These are phyloP conservation scores for Lippia alba DNA, from an alignment of 305 asterid species.

Conservation along the genomic window DNA sequence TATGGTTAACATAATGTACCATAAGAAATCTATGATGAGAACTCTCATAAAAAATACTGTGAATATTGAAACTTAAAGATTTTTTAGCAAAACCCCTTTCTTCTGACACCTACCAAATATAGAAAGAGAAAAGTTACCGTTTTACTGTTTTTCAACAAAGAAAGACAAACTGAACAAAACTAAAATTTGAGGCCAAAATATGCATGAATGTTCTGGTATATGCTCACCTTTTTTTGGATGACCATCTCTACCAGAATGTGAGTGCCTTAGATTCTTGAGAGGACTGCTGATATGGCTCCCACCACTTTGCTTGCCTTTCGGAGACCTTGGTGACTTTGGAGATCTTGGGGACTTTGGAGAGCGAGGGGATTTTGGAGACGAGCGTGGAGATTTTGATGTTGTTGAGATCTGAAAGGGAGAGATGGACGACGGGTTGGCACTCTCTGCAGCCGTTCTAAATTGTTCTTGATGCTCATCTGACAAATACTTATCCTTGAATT, in stretches of 20 bases:
- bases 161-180: too few species aligned
- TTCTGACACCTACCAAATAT: too few species aligned
- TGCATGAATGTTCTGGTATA: background rate
- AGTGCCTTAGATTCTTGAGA: slow-evolving; percentile 57
- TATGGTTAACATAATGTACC: too few species aligned
- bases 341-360: slow-evolving; percentile 52
- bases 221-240: slow-evolving; percentile 78
- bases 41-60: too few species aligned
- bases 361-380: slow-evolving; percentile 51
- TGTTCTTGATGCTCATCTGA: slow-evolving; percentile 61
- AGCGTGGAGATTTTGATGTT: slow-evolving; percentile 56
- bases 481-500: slow-evolving; percentile 41
- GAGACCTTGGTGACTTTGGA: slow-evolving; percentile 24
- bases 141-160: too few species aligned
- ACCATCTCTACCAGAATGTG: slow-evolving; percentile 57
- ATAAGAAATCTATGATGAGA: too few species aligned
- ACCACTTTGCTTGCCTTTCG: slow-evolving; percentile 38
- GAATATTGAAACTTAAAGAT: too few species aligned
- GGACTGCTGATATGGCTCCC: slow-evolving; percentile 52
- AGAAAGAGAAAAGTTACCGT: too few species aligned
- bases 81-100: too few species aligned
- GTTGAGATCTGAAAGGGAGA: slow-evolving; percentile 52
- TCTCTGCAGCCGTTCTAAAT: slow-evolving; percentile 51
- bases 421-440: slow-evolving; percentile 59
- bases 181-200: too few species aligned